Base-by-base conservation (phyloP, 1,139 yeast species). In the Sugiyamaella neomexicana region DNA sequence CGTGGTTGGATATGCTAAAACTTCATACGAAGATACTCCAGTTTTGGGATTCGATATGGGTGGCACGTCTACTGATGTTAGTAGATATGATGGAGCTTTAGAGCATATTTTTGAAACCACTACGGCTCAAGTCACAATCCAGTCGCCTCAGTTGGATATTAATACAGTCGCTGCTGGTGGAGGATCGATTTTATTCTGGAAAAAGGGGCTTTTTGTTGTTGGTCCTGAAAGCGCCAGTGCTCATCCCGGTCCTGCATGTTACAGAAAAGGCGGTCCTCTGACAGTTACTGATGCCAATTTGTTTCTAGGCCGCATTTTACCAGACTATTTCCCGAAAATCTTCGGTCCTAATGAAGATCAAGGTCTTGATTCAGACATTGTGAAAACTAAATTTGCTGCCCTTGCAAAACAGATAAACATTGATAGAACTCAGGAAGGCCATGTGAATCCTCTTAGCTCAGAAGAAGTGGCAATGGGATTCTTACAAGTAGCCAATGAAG, bases 101-200 rank as follows among this genome's bases (percentile, higher is more conserved):
- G 83, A 80, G 58, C 80, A 77, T 52, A 75, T 77, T n/a, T 79
- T 79, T 61, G 83, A 80, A 60, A 77, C 80, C 12, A 70, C 77
- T 8, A 79, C 80, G 2, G 83, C 83, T 9, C 81, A 81, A 31
- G 80, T 80, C 37, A 76, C 80, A 10, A 75, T 80, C 52, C 82
- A 80, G 53, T 78, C 81, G 25, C 85, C 85, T 4, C 84, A 80
- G 63, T 69, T 80, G 25, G 82, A 80, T 59, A 80, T 80, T 57
- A 79, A 78, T 56, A 80, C 84, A 1, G 83, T 80, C 9, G 85
- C 84, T 34, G 84, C 84, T 9, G 85, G 84, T 36, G 84, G 84
- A 44, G 84, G 84, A 1, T 77, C 81, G 5, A 78, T 77, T 55
- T 65, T 80, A 39, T 71, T 69, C 54, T 80, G 80, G 74, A 68